Evolutionary conservation across 108 stramenopile species (phyloP).

Genomic region (Halocafeteria seosinensis): DNA sequence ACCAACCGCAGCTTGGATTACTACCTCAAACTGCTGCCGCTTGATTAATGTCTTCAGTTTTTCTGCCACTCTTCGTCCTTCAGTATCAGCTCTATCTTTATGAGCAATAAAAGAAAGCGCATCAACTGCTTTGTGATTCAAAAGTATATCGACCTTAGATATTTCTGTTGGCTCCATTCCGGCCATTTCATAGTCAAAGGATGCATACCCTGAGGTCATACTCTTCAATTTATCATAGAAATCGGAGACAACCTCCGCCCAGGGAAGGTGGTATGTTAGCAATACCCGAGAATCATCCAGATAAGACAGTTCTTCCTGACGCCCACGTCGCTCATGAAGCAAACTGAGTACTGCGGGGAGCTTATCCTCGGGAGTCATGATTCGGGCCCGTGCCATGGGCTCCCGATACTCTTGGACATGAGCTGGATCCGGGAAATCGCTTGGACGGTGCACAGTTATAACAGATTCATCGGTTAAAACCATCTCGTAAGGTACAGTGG

Average conservation of each 20-base stretch:
- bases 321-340: constrained; percentile 23
- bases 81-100: constrained; percentile 44
- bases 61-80: constrained; percentile 61
- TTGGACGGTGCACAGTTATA: constrained; percentile 59
- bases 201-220: constrained; percentile 86
- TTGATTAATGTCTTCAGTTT: constrained; percentile 74
- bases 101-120: constrained; percentile 80
- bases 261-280: constrained; percentile 64
- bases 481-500: constrained; percentile 81
- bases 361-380: constrained; percentile 24
- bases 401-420: constrained; percentile 29
- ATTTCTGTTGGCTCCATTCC: constrained; percentile 67
- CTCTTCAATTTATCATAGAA: constrained; percentile 90
- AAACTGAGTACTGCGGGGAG: constrained; percentile 34
- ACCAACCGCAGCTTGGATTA: constrained; percentile 86
- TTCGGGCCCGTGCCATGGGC: constrained; percentile 62
- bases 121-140: constrained; percentile 74
- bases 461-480: constrained; percentile 22
- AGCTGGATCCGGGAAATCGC: constrained; percentile 71
- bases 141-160: constrained; percentile 72
- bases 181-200: constrained; percentile 79
- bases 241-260: constrained; percentile 80
- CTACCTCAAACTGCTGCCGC: constrained; percentile 86
- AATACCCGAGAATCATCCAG: constrained; percentile 43
- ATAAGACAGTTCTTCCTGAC: constrained; percentile 8